phyloP scores from a whole-genome alignment of 352 stramenopile genomes.

The Pythium dissimile region DNA sequence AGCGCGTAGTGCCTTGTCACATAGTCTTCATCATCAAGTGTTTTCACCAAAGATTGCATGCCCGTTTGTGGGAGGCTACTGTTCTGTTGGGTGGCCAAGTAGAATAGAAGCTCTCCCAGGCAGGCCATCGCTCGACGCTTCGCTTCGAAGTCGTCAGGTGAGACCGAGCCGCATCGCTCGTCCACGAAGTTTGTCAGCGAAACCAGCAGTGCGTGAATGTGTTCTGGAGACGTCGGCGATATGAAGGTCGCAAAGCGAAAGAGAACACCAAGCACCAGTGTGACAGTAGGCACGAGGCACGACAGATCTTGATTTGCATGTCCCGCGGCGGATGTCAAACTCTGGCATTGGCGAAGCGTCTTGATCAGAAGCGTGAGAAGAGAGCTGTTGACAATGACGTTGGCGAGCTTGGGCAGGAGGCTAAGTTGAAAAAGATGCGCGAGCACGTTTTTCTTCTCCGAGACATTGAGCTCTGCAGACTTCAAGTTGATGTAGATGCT shows the following conservation, averaged over 20 bases:
- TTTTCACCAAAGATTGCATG: constrained; percentile 30
- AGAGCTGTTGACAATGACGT: constrained; percentile 83
- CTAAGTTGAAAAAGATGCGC: constrained; percentile 59
- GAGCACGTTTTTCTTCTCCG: constrained; percentile 48
- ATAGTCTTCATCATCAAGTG: constrained; percentile 39
- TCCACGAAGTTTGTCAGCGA: constrained; percentile 10
- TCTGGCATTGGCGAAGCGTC: constrained; percentile 30
- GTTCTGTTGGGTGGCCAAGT: constrained; percentile 59
- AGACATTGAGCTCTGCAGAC: constrained; percentile 10
- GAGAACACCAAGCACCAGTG: constrained; percentile 58
- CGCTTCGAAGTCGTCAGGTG: neutral
- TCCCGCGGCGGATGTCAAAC: neutral
- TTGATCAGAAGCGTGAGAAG: constrained; percentile 61
- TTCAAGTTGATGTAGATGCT: constrained; percentile 75
- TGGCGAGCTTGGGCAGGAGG: constrained; percentile 51
- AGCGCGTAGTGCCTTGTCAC: constrained; percentile 51
- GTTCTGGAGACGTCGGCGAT: constrained; percentile 48
- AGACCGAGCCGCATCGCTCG: neutral
- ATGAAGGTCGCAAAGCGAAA: constrained; percentile 77
- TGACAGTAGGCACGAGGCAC: constrained; percentile 30
- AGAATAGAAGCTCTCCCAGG: constrained; percentile 74
- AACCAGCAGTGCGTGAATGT: constrained; percentile 42
- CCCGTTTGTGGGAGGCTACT: constrained; percentile 31
- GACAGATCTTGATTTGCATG: neutral
- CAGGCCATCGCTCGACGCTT: constrained; percentile 33